Evolutionary conservation across 257 asterid genomes (phyloP).

Genomic region (Solanum tacnaense): DNA sequence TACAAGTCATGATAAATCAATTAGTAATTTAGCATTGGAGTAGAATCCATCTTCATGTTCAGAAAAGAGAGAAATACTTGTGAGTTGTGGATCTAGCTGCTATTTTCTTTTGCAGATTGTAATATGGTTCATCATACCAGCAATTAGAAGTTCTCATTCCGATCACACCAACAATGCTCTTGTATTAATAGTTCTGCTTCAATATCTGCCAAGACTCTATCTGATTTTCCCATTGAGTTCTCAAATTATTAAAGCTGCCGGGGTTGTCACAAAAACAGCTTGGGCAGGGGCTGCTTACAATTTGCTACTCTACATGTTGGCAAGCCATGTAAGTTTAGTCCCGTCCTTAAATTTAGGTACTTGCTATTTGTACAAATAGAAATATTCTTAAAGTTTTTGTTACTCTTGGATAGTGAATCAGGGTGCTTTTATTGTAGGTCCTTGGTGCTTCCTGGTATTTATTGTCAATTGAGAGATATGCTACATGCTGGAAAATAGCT

Average conservation of each 20-base stretch:
- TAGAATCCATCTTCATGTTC: neutral
- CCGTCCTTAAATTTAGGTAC: neutral
- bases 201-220: conserved; percentile 64
- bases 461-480: conserved; percentile 59
- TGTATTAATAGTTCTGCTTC: conserved; percentile 53
- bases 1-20: neutral
- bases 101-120: conserved; percentile 46
- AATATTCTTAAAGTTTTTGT: neutral
- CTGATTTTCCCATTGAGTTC: conserved; percentile 79
- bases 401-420: neutral
- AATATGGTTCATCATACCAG: conserved; percentile 76
- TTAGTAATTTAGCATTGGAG: neutral
- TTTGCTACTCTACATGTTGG: conserved; percentile 69
- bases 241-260: conserved; percentile 72
- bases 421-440: conserved; percentile 26
- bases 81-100: neutral
- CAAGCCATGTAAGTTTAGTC: conserved; percentile 57
- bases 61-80: neutral
- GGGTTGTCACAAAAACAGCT: conserved; percentile 82
- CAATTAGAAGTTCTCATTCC: conserved; percentile 67
- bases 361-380: neutral
- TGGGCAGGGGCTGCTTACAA: conserved; percentile 93
- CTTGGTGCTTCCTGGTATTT: conserved; percentile 85
- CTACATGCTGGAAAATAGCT: conserved; percentile 71
- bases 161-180: conserved; percentile 73